phyloP scores from a whole-genome alignment of 768 basidiomycete species.

The Tricholoma matsutake region DNA sequence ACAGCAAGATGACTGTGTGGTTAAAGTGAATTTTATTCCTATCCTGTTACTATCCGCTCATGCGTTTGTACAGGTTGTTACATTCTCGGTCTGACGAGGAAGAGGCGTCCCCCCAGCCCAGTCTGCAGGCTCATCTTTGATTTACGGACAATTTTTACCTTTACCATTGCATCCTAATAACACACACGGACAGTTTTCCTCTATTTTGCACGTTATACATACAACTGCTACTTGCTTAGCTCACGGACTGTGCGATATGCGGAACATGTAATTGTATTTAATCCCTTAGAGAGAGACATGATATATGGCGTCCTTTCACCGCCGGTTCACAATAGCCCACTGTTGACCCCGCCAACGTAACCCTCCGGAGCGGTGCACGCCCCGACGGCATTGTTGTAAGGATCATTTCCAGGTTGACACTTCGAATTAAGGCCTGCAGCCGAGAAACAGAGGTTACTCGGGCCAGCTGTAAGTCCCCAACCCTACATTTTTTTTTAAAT shows the following conservation, averaged over 20 bases:
- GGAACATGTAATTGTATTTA: neutral
- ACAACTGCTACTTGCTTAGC: neutral
- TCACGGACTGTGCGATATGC: neutral
- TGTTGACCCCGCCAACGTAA: too few species aligned
- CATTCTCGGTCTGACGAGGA: neutral
- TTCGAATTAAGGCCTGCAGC: too few species aligned
- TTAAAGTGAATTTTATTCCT: conserved; percentile 42
- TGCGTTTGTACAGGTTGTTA: neutral
- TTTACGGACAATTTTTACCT: neutral
- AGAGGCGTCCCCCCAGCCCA: neutral
- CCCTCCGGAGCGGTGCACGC: too few species aligned
- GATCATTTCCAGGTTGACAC: too few species aligned
- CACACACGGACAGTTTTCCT: neutral
- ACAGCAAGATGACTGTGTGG: conserved; percentile 40
- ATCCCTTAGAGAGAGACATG: too few species aligned
- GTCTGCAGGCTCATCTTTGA: neutral
- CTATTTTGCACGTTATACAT: neutral
- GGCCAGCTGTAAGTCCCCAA: too few species aligned
- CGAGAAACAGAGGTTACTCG: too few species aligned
- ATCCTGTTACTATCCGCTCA: neutral
- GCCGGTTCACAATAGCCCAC: too few species aligned
- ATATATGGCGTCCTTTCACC: too few species aligned
- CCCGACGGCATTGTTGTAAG: too few species aligned
- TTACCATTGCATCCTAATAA: neutral
- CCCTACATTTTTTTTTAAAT: too few species aligned